Conservation (phyloP, 2,329 filamentous ascomycete genomes). For the Aspergillus floridensis region DNA sequence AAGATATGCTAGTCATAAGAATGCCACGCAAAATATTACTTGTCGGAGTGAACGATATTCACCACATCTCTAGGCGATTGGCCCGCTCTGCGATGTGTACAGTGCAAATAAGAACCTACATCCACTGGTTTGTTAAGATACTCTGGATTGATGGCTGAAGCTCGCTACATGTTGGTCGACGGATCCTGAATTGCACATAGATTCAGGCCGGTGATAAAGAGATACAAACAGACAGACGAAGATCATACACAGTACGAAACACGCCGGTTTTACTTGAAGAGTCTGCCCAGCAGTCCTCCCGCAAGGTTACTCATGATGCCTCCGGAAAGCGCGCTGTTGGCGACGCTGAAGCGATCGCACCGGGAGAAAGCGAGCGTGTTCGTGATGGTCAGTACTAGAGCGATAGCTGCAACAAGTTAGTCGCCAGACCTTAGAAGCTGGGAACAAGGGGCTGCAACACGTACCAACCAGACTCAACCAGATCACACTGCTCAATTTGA, state of each 20-base stretch:
- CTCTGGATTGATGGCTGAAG: neutral
- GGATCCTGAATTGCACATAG: neutral
- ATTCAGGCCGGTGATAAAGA: neutral
- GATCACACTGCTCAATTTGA: constrained; percentile 47
- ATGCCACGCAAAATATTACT: too few species aligned
- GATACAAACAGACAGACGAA: neutral
- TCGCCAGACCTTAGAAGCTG: neutral
- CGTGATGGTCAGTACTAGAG: constrained; percentile 50
- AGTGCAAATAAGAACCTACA: neutral
- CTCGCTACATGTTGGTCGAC: neutral
- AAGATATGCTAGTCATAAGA: too few species aligned
- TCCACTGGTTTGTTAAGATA: neutral
- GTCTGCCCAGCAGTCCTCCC: constrained; percentile 53
- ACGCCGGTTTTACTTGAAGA: constrained; percentile 46
- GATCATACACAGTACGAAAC: constrained; percentile 3
- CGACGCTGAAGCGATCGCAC: constrained; percentile 54
- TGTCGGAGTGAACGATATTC: too few species aligned
- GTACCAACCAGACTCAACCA: constrained; percentile 53
- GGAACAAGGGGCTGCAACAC: constrained; percentile 20
- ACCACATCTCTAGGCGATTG: too few species aligned
- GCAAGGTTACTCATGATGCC: constrained; percentile 55
- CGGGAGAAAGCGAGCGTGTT: constrained; percentile 53
- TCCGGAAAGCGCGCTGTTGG: constrained; percentile 55
- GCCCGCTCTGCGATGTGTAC: too few species aligned
- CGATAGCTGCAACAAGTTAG: constrained; percentile 40